A percentile compares a stretch with the other conserved stretches of the same genome.
Evolutionary conservation across 306 rosid species (phyloP).

Genomic region (Abrus precatorius): DNA sequence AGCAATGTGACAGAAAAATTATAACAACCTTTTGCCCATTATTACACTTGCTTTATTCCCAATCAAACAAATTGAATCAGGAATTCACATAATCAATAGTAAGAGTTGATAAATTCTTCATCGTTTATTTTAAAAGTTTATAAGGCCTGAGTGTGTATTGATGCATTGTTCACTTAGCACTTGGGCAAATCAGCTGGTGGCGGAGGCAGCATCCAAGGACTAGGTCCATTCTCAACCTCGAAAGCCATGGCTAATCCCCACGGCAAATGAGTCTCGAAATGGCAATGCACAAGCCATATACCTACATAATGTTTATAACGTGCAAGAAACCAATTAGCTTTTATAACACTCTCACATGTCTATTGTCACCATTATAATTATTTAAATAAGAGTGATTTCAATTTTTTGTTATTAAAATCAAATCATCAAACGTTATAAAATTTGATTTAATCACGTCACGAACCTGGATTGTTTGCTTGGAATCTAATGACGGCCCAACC

Average conservation of each 20-base stretch:
- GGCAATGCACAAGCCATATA: constrained; percentile 65
- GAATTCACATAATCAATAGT: constrained; percentile 3
- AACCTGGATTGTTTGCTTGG: constrained; percentile 48
- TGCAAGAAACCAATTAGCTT: neutral
- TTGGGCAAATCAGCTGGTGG: constrained; percentile 68
- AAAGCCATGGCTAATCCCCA: constrained; percentile 64
- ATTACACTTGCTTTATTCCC: constrained; percentile 1
- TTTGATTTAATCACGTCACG: constrained; percentile 25
- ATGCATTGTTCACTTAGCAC: constrained; percentile 37
- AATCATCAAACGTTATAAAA: neutral
- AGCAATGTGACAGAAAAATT: neutral
- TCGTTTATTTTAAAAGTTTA: neutral
- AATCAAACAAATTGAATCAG: constrained; percentile 16
- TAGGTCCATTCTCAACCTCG: constrained; percentile 36
- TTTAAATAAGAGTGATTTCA: neutral
- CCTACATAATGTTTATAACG: constrained; percentile 39
- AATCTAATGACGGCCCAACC: constrained; percentile 67
- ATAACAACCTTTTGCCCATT: neutral
- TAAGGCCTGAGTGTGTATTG: constrained; percentile 35
- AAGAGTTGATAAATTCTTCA: neutral
- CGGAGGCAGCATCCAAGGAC: constrained; percentile 53
- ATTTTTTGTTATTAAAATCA: neutral
- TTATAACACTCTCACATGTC: no score
- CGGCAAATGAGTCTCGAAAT: constrained; percentile 65
- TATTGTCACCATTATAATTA: no score